Conservation (phyloP, 163 green algal species). For the Coccomyxa subellipsoidea region DNA sequence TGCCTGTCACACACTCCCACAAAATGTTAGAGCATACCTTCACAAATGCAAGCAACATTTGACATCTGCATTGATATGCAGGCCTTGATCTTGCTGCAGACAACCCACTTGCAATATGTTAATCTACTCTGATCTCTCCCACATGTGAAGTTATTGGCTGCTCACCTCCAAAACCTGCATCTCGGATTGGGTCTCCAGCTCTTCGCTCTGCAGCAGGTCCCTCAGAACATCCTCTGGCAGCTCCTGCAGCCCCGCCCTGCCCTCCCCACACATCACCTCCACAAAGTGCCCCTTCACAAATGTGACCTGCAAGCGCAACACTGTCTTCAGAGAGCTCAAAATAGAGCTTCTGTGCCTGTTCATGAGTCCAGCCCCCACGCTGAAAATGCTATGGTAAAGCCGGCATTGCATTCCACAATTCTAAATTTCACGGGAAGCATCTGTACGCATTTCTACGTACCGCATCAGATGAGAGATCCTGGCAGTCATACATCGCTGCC, state of each 20-base stretch:
- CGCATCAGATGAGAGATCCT: background rate
- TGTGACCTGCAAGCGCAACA: background rate
- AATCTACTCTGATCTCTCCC: too few species aligned
- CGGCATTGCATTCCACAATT: background rate
- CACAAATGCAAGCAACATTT: background rate
- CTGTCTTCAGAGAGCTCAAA: background rate
- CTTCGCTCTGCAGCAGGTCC: conserved; percentile 8
- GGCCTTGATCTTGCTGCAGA: background rate
- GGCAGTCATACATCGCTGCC: background rate
- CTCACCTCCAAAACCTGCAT: background rate
- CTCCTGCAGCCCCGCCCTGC: background rate
- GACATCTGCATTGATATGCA: background rate
- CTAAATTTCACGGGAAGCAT: background rate
- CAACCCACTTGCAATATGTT: too few species aligned
- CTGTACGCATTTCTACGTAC: background rate
- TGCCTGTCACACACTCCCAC: background rate
- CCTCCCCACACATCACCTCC: background rate
- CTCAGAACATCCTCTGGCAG: background rate
- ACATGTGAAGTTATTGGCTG: too few species aligned
- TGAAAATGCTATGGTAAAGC: background rate
- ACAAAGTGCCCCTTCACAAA: background rate
- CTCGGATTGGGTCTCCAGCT: background rate
- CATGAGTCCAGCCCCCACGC: background rate
- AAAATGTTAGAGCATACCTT: background rate
- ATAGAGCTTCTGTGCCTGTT: background rate